Base-by-base conservation (phyloP, 192 early-diverging fungal genomes). In the Linnemannia zychae region DNA sequence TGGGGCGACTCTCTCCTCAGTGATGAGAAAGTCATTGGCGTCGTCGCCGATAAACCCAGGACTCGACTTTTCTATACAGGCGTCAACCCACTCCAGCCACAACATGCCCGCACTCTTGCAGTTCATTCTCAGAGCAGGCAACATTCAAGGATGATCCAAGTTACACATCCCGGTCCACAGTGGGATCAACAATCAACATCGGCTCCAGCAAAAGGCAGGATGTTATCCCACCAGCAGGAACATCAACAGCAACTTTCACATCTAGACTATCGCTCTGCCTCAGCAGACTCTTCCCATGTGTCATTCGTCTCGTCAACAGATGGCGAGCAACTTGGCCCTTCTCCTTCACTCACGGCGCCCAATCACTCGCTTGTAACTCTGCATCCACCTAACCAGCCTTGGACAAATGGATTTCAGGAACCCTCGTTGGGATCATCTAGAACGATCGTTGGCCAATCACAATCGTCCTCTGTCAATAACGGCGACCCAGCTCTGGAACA, bases 1-100 rank as follows among this genome's bases (percentile, higher is more conserved):
- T 81, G 79, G 79, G 79, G 79, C 48, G 79, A 81, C 67, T 70
- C 68, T 2, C 79, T 74, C 4, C 34, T 81, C 22, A 81, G 79
- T 36, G 47, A 67, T 36, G 79, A 75, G 22, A 81, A 81, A 37
- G 67, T 81, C 52, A 37, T 72, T 34, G 77, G 77, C 9, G 77
- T 79, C 33, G 31, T 60, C 53, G 77, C 77, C 24, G 65, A 65
- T 31, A 69, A 71, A 24, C 77, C 77, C 40, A 72, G 40, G 36
- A 7, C 53, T 16, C n/a, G 40, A 38, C 33, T 77, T 22, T 70
- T 69, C 33, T 52, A 57, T n/a, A 34, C 67, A 9, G 49, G 60
- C 37, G 12, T 24, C 67, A 69, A 40, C 36, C 34, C 36, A 22
- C 33, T 69, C 3, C 37, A 69, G n/a, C 24, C 67, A 69, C 37